Base-by-base conservation (phyloP, 495 filamentous ascomycete genomes). In the Tuber magnatum region DNA sequence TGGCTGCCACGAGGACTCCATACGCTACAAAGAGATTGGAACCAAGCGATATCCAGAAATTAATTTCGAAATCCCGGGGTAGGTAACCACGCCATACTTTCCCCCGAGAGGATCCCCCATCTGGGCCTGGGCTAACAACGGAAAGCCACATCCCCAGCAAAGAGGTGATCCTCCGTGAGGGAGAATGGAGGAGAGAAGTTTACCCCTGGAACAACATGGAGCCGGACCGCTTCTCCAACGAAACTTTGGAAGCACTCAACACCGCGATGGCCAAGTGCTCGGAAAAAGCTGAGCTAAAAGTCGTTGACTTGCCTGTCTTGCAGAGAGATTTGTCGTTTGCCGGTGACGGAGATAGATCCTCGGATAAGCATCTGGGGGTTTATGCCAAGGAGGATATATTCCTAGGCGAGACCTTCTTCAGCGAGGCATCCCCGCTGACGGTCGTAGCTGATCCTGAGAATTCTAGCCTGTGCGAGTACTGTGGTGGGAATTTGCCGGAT, bases 181-280 rank as follows among this genome's bases (percentile, higher is more conserved):
- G 94, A 3, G 86, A 88, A 74, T 94, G 93, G 56, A 90, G 94
- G 39, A 87, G 95, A 28, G 92, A 98, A 81, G 86, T 97, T 24
- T 99, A 99, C 83, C 92, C 94, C 22, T 99, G 95, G 95, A 98
- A 98, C 82, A 81, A 85, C 35, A 87, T 95, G 80, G 96, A 99
- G 81, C 94, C 93, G 0, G 90, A 98, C 83, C 89, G 95, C 70
- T 92, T 93, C 78, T 88, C 90, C 0, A 84, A 88, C 8, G 88
- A 91, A 74, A 91, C 88, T 4, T 83, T 98, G 28, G 78, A 84
- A 1, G 84, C 89, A 35, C 84, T 97, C 44, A 97, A 97, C 82
- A 80, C 84, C 43, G 83, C 89, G 76, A 86, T 97, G 75, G 93
- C 92, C 10, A 91, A 92, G 0, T 87, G 88, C 72, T 88, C 87